Evolutionary conservation across 805 yeast species (phyloP), one percentile per base, ranked within the genome.

Genomic region (Lachancea thermotolerans): DNA sequence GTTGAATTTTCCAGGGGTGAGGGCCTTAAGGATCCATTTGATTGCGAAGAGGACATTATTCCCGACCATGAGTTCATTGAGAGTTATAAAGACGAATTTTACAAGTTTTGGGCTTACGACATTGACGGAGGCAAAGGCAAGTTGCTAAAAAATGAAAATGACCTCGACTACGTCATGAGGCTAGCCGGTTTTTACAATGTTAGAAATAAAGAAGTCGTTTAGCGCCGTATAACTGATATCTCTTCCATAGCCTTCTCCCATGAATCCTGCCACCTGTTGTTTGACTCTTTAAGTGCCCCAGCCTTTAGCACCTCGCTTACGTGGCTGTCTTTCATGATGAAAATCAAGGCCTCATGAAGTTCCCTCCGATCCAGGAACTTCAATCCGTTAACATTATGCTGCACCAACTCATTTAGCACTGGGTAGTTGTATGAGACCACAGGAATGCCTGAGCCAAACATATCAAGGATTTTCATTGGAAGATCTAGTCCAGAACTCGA

Each of bases 381-480:
- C 33, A 83, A 54, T 0, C 99, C 99, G 59, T 90, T 89, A 1
- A 65, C 69, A 1, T 75, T 76, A 39, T 81, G 75, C 38, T 74
- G 69, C 1, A 93, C 91, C 37, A 93, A 68, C 60, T 93, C 99
- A 6, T 70, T 69, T 11, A 91, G 73, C 1, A 95, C 91, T 0
- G 83, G 79, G 60, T 87, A 93, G 32, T 73, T 69, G 47, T 90
- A 69, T 0, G 96, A 78, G 2, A 90, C 70, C 0, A 89, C 97
- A 1, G 99, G 99, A 10, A 93, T 69, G 0, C 98, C 98, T 51
- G 93, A 85, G 0, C 99, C 99, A 70, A 91, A 90, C 76, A 91
- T 80, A 58, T 93, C 99, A 5, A 91, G 82, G 31, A 93, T 85
- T 64, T 93, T 93, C 99, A 93, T 93, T 1, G 99, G 99, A 47